Conservation (phyloP, 108 stramenopile species). For the Cyclostephanos tholiformis region DNA sequence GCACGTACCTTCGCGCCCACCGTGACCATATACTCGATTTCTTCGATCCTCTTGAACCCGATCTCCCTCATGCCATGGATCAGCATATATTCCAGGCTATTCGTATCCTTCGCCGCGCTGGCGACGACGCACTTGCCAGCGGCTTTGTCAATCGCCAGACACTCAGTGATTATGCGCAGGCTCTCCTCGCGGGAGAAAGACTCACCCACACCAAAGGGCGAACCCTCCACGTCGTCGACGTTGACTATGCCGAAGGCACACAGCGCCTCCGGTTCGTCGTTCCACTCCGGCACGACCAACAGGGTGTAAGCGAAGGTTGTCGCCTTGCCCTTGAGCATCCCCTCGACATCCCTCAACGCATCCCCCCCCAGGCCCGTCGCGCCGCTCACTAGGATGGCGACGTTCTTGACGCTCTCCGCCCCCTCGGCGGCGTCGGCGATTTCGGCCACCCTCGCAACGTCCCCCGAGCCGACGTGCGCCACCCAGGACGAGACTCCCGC, state of each 20-base stretch:
- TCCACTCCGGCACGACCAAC: conserved; percentile 67
- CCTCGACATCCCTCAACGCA: conserved; percentile 44
- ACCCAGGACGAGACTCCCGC: conserved; percentile 72
- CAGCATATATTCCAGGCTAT: conserved; percentile 61
- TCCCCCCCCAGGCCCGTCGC: conserved; percentile 45
- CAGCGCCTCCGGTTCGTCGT: conserved; percentile 70
- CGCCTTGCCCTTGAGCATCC: conserved; percentile 54
- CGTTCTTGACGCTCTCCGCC: conserved; percentile 63
- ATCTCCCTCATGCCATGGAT: conserved; percentile 76
- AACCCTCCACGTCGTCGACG: conserved; percentile 35
- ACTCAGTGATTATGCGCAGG: conserved; percentile 75
- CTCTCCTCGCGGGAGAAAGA: conserved; percentile 77
- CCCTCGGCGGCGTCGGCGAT: conserved; percentile 52
- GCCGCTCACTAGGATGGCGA: conserved; percentile 70
- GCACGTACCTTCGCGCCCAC: conserved; percentile 57
- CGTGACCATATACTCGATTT: conserved; percentile 85
- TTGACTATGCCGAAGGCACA: conserved; percentile 59
- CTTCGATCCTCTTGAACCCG: conserved; percentile 77
- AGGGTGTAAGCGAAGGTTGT: conserved; percentile 68
- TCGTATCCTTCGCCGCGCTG: conserved; percentile 46
- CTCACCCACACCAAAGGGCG: conserved; percentile 45
- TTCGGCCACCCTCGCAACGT: conserved; percentile 32
- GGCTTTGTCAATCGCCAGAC: conserved; percentile 68
- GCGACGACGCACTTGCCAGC: conserved; percentile 54
- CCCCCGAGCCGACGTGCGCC: conserved; percentile 51